These are phyloP conservation scores for Ilyonectria robusta DNA, from an alignment of 2,329 filamentous ascomycete genomes.

Conservation along the genomic window DNA sequence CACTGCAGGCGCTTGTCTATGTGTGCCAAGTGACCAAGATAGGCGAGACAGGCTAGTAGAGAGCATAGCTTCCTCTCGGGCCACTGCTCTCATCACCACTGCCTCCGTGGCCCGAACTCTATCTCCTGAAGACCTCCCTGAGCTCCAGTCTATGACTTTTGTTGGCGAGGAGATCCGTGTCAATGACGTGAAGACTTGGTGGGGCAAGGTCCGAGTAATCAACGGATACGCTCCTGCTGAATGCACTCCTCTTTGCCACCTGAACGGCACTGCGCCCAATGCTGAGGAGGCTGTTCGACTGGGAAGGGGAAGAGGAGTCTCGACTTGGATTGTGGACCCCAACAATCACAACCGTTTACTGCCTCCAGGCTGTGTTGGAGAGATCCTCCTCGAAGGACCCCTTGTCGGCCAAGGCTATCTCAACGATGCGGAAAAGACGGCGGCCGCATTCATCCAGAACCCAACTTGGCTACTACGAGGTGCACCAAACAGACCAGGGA, in stretches of 20 bases:
- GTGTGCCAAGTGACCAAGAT: constrained; percentile 37
- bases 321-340: constrained; percentile 51
- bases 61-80: constrained; percentile 7
- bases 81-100: constrained; percentile 26
- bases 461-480: constrained; percentile 47
- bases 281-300: constrained; percentile 12
- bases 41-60: constrained; percentile 26
- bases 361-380: constrained; percentile 48
- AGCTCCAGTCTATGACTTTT: constrained; percentile 24
- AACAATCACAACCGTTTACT: constrained; percentile 46
- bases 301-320: constrained; percentile 15
- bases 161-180: constrained; percentile 34
- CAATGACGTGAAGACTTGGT: constrained; percentile 24
- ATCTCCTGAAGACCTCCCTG: constrained; percentile 23
- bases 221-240: constrained; percentile 41
- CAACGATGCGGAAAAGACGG: constrained; percentile 61
- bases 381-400: constrained; percentile 58
- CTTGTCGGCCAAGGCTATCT: constrained; percentile 65
- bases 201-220: constrained; percentile 18
- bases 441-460: constrained; percentile 58
- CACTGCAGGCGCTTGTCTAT: constrained; percentile 36
- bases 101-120: constrained; percentile 31
- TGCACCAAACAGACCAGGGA: not conserved
- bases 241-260: constrained; percentile 25
- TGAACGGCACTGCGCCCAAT: constrained; percentile 6